Evolutionary conservation across 2,329 filamentous ascomycete genomes (phyloP).

Genomic region (Bipolaris sorokiniana): DNA sequence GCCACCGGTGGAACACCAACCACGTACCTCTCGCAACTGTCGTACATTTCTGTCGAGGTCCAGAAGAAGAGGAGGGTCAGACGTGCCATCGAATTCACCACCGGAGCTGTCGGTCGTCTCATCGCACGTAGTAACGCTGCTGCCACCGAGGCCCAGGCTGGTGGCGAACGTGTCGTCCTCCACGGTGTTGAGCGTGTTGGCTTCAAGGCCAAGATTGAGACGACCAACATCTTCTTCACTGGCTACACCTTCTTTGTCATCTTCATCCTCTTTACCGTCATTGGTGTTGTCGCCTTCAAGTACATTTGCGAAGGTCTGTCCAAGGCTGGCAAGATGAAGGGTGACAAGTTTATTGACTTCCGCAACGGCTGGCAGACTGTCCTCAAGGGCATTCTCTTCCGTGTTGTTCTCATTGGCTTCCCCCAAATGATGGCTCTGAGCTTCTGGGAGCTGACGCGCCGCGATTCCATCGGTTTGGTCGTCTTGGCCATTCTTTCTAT

Average conservation of each 20-base stretch:
- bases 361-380: conserved; percentile 92
- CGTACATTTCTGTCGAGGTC: conserved; percentile 80
- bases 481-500: conserved; percentile 90
- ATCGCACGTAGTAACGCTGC: conserved; percentile 57
- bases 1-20: conserved; percentile 87
- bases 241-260: conserved; percentile 87
- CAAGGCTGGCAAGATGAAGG: conserved; percentile 78
- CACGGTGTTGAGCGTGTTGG: conserved; percentile 88
- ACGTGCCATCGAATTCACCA: conserved; percentile 35
- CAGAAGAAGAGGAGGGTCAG: conserved; percentile 71
- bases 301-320: conserved; percentile 76
- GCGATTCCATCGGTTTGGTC: conserved; percentile 84
- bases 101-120: conserved; percentile 39
- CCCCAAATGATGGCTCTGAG: conserved; percentile 89
- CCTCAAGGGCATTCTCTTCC: conserved; percentile 91
- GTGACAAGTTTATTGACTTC: conserved; percentile 89
- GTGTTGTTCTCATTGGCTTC: conserved; percentile 86
- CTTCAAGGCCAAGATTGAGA: conserved; percentile 83
- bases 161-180: conserved; percentile 59
- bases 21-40: conserved; percentile 75
- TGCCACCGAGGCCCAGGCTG: conserved; percentile 42
- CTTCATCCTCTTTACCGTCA: conserved; percentile 76
- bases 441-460: conserved; percentile 88
- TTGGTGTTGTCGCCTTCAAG: conserved; percentile 81
- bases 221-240: conserved; percentile 92